Conservation (phyloP, 345 rosid genomes). For the Hibiscus mutabilis region DNA sequence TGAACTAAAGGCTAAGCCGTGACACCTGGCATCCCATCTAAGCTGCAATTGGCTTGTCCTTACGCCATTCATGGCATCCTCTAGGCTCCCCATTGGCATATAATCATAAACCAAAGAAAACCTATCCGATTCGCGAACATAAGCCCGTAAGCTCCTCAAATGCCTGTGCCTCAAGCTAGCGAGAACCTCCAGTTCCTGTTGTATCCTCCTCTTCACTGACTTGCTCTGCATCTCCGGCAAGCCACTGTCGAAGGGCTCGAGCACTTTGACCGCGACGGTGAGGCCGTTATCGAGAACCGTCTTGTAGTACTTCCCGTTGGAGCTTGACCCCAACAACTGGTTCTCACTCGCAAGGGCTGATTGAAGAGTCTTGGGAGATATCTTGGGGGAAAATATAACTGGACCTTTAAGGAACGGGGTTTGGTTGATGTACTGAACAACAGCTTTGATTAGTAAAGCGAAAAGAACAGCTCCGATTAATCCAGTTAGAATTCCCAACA, state of each 20-base stretch:
- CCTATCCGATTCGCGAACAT: constrained; percentile 61
- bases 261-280: constrained; percentile 60
- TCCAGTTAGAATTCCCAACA: background rate
- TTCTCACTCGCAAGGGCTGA: constrained; percentile 59
- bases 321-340: constrained; percentile 70
- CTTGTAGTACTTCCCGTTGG: constrained; percentile 63
- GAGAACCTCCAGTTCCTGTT: constrained; percentile 71
- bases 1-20: too few species aligned
- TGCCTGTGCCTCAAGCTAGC: constrained; percentile 77
- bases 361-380: constrained; percentile 59
- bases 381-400: constrained; percentile 77
- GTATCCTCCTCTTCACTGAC: constrained; percentile 62
- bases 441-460: constrained; percentile 47
- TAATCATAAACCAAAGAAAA: constrained; percentile 83
- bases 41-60: constrained; percentile 60
- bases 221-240: constrained; percentile 49
- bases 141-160: constrained; percentile 85
- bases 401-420: constrained; percentile 94
- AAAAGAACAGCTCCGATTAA: constrained; percentile 41
- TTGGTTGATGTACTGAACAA: constrained; percentile 54
- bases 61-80: constrained; percentile 71
- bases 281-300: constrained; percentile 74
- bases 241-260: constrained; percentile 54
- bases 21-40: constrained; percentile 77
- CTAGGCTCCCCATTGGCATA: constrained; percentile 68